These are phyloP conservation scores for Magnolia changhungtana DNA, from an alignment of 164 flowering plant genomes.

Conservation along the genomic window DNA sequence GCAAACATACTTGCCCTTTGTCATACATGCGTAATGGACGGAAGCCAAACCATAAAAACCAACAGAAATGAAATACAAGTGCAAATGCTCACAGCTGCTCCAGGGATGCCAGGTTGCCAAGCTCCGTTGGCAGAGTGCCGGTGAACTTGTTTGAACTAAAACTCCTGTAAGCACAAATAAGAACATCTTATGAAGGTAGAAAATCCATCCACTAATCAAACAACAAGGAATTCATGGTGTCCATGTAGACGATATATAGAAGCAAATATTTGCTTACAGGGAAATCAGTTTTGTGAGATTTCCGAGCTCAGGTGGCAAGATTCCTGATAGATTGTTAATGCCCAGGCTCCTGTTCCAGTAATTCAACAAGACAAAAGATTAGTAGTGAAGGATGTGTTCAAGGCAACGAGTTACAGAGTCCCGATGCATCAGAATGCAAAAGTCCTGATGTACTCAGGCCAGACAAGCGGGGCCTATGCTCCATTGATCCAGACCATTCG, in stretches of 20 bases:
- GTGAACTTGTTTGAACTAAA: conserved; percentile 43
- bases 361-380: not conserved
- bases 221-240: too few relatives aligned
- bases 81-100: conserved; percentile 36
- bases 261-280: conserved; percentile 28
- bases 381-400: not conserved
- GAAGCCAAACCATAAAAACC: not conserved
- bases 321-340: conserved; percentile 47
- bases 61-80: not conserved
- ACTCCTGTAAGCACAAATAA: conserved; percentile 28
- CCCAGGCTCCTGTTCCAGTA: conserved; percentile 40
- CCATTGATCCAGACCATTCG: too few relatives aligned
- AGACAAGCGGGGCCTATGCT: too few relatives aligned
- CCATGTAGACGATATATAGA: not conserved
- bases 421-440: too few relatives aligned
- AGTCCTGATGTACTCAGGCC: too few relatives aligned
- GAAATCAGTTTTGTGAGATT: conserved; percentile 40
- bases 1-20: too few relatives aligned
- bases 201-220: not conserved
- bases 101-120: conserved; percentile 39
- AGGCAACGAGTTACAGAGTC: too few relatives aligned
- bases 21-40: too few relatives aligned
- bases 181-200: not conserved
- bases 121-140: conserved; percentile 38
- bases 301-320: conserved; percentile 44